Percentiles rank a stretch among this genome's conserved stretches.
Conservation (phyloP, 2,329 filamentous ascomycete genomes). For the Magnaporthiopsis poae region DNA sequence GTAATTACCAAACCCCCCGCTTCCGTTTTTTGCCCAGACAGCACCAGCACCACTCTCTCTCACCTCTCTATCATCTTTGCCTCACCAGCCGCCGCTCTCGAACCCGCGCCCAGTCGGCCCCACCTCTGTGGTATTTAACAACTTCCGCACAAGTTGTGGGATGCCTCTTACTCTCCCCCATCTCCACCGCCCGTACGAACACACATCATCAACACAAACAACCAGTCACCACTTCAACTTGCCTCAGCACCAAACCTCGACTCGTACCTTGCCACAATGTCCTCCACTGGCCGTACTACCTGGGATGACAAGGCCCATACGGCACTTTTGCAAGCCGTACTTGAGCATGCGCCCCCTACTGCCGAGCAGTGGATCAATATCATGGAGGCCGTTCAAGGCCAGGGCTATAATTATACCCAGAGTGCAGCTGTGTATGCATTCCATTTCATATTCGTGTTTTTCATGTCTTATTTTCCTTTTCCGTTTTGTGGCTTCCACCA, state of each 20-base stretch:
- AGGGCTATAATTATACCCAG: conserved; percentile 4
- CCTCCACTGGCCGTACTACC: conserved; percentile 12
- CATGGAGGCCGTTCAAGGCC: neutral
- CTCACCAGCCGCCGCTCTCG: too few species aligned
- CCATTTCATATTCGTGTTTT: neutral
- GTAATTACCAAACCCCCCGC: conserved; percentile 11
- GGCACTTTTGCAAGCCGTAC: conserved; percentile 3
- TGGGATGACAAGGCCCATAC: conserved; percentile 13
- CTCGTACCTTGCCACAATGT: neutral
- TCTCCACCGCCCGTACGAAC: neutral
- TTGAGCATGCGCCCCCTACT: conserved; percentile 1
- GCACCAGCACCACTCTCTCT: neutral
- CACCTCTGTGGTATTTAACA: too few species aligned
- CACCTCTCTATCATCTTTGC: neutral
- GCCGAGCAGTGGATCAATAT: conserved; percentile 4
- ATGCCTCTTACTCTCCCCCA: neutral
- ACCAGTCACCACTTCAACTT: neutral
- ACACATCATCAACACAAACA: neutral
- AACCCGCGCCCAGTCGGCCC: neutral
- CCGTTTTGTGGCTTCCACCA: neutral
- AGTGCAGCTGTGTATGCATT: conserved; percentile 3
- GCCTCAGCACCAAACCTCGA: neutral
- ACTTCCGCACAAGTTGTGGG: neutral
- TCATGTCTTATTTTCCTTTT: neutral
- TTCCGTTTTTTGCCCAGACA: neutral